phyloP scores from a whole-genome alignment of 2,329 filamentous ascomycete species.

The Penicillium sp. region DNA sequence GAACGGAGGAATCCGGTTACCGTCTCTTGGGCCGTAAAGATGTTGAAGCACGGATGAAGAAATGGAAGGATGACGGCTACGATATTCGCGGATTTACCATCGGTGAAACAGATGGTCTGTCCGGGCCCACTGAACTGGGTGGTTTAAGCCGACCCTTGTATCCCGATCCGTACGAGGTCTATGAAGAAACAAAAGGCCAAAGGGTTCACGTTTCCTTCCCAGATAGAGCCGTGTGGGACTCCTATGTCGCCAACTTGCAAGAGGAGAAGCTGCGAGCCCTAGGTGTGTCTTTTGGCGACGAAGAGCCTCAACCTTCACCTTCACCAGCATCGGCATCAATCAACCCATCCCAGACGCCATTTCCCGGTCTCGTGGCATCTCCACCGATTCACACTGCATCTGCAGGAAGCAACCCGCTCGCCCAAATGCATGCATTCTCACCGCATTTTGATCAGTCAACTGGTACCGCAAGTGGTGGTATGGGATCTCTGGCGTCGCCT shows the following conservation, averaged over 20 bases:
- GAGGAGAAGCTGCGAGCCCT: constrained; percentile 91
- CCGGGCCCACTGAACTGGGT: constrained; percentile 29
- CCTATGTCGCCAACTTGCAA: constrained; percentile 76
- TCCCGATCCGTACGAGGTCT: constrained; percentile 41
- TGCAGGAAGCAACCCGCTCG: constrained; percentile 67
- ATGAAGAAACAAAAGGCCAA: constrained; percentile 34
- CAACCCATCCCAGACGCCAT: constrained; percentile 66
- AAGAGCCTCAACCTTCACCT: constrained; percentile 65
- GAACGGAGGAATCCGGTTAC: constrained; percentile 44
- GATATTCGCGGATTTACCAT: constrained; percentile 43
- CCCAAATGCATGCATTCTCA: constrained; percentile 62
- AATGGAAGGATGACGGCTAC: constrained; percentile 46
- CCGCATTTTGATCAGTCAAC: constrained; percentile 57
- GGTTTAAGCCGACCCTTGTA: constrained; percentile 45
- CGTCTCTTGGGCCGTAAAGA: constrained; percentile 41
- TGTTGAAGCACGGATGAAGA: constrained; percentile 38
- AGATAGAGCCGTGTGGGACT: constrained; percentile 61
- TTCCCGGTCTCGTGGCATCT: constrained; percentile 75
- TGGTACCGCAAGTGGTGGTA: constrained; percentile 61
- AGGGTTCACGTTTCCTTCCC: constrained; percentile 43
- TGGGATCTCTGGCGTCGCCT: constrained; percentile 69
- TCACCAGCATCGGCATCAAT: constrained; percentile 65
- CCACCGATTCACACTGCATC: constrained; percentile 79
- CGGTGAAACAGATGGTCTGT: constrained; percentile 28
- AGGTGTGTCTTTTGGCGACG: constrained; percentile 76